phyloP scores from a whole-genome alignment of 257 asterid species.

The Striga asiatica region DNA sequence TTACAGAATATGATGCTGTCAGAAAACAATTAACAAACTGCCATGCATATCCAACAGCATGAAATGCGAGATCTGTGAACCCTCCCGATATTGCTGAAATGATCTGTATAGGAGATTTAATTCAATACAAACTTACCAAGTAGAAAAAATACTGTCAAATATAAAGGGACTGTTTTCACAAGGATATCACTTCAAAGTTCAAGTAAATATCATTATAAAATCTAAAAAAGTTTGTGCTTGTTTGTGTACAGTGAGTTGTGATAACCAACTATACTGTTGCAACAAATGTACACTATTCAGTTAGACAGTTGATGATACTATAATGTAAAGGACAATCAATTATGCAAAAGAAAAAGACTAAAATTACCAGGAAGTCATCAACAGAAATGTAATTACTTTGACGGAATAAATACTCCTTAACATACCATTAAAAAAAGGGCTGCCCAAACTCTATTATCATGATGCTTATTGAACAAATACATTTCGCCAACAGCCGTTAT shows the following conservation, averaged over 20 bases:
- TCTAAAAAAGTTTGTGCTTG: too few species aligned
- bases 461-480: conserved; percentile 84
- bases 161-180: not conserved
- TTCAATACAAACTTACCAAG: conserved; percentile 2
- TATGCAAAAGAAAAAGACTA: not conserved
- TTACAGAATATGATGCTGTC: conserved; percentile 96
- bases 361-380: too few species aligned
- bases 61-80: conserved; percentile 81
- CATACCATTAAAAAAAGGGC: conserved; percentile 94
- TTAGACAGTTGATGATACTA: too few species aligned
- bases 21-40: conserved; percentile 84
- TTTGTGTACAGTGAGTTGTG: too few species aligned
- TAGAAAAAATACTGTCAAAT: too few species aligned
- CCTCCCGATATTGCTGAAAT: conserved; percentile 97
- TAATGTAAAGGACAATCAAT: too few species aligned
- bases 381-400: too few species aligned
- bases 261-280: too few species aligned
- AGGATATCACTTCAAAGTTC: not conserved
- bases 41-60: conserved; percentile 88
- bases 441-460: conserved; percentile 89
- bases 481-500: conserved; percentile 96
- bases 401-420: not conserved
- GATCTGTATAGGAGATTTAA: conserved; percentile 45
- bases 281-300: too few species aligned
- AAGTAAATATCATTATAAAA: too few species aligned